Conservation (phyloP, 345 rosid genomes). For the Moringa oleifera region DNA sequence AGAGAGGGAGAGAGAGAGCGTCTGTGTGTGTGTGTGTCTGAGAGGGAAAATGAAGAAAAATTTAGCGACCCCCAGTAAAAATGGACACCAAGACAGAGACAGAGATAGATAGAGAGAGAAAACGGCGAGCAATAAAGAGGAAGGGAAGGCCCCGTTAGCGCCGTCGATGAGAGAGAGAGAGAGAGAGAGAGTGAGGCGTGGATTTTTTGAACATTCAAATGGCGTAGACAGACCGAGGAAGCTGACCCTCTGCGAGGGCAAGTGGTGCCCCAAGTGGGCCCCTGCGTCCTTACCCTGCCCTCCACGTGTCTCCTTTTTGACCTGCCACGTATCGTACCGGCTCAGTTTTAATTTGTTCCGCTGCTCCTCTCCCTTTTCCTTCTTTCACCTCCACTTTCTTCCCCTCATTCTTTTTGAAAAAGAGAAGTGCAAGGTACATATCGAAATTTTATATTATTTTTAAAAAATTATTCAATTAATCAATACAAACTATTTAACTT, state of each 20-base stretch:
- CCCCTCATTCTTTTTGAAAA: too few relatives aligned
- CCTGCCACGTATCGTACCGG: background rate
- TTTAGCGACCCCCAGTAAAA: slow-evolving; percentile 1
- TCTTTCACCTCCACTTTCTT: too few relatives aligned
- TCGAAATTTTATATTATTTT: too few relatives aligned
- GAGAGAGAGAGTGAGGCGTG: slow-evolving; percentile 11
- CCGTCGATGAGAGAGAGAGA: background rate
- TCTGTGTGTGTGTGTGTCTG: too few relatives aligned
- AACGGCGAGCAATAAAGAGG: slow-evolving; percentile 25
- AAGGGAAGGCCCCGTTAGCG: slow-evolving; percentile 7
- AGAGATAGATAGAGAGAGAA: slow-evolving; percentile 6
- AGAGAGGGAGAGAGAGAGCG: slow-evolving; percentile 13
- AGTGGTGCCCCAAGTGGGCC: slow-evolving; percentile 5
- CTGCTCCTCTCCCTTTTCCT: too few relatives aligned
- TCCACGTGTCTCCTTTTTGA: background rate
- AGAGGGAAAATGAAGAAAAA: background rate
- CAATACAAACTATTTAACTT: too few relatives aligned
- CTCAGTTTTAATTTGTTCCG: too few relatives aligned
- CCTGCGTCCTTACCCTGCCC: background rate
- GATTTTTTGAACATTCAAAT: slow-evolving; percentile 69
- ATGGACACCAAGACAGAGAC: background rate
- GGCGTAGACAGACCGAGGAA: slow-evolving; percentile 14
- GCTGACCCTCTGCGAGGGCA: slow-evolving; percentile 30
- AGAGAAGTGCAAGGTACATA: too few relatives aligned
- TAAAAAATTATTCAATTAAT: too few relatives aligned